These are phyloP conservation scores for Lichtheimia ramosa DNA, from an alignment of 371 early-diverging fungal species.

Conservation along the genomic window DNA sequence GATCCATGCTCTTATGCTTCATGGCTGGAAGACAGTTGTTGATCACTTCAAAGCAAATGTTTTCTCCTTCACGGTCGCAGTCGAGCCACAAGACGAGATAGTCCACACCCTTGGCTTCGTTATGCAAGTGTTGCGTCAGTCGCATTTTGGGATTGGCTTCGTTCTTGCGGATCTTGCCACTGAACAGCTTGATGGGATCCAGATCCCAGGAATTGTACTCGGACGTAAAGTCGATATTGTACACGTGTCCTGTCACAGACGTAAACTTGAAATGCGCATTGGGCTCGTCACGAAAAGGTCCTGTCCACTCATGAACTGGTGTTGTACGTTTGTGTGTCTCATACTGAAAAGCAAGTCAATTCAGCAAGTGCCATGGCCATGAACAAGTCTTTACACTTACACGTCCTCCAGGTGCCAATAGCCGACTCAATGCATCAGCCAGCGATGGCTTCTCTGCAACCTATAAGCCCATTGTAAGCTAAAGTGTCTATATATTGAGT, in stretches of 20 bases:
- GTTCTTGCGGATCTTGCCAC: constrained; percentile 38
- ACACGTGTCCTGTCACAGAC: constrained; percentile 49
- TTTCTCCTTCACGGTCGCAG: constrained; percentile 79
- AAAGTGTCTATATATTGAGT: not conserved
- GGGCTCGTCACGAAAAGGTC: constrained; percentile 27
- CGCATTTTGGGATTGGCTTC: constrained; percentile 52
- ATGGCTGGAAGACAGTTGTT: constrained; percentile 13
- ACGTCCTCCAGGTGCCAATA: constrained; percentile 50
- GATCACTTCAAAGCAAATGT: constrained; percentile 70
- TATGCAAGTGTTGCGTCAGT: constrained; percentile 45
- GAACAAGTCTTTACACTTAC: constrained; percentile 19
- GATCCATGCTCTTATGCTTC: constrained; percentile 19
- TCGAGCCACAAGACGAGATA: constrained; percentile 73
- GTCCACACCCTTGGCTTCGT: constrained; percentile 44
- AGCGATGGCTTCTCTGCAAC: constrained; percentile 82
- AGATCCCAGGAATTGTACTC: constrained; percentile 55
- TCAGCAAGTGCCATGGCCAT: not conserved
- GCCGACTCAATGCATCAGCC: constrained; percentile 62
- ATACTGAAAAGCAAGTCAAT: constrained; percentile 17
- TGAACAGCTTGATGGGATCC: constrained; percentile 43
- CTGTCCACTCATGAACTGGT: constrained; percentile 51
- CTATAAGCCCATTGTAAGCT: constrained; percentile 10
- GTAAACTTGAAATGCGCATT: constrained; percentile 46
- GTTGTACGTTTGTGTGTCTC: constrained; percentile 34
- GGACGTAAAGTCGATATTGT: constrained; percentile 45